Conservation (phyloP, 169 alveolate species). For the Plasmodium knowlesi region DNA sequence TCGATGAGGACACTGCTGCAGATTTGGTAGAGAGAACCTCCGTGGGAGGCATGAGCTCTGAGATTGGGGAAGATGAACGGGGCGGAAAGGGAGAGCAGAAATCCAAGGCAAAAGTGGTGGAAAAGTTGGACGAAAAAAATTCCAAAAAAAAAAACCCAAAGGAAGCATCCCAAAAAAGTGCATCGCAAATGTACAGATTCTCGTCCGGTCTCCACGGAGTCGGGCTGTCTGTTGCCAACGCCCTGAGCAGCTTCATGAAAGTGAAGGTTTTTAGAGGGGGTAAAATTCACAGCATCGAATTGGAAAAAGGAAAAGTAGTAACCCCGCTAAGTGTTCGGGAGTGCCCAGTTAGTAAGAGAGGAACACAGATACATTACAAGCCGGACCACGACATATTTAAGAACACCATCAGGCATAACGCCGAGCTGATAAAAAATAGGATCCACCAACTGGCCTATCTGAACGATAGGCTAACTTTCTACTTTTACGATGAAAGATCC, state of each 20-base stretch:
- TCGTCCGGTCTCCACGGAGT: constrained; percentile 91
- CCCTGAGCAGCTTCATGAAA: constrained; percentile 80
- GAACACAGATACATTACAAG: constrained; percentile 73
- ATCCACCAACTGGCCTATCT: constrained; percentile 73
- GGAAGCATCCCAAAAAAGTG: neutral
- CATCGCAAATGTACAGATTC: constrained; percentile 76
- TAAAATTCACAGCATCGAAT: constrained; percentile 77
- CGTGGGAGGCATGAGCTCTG: neutral
- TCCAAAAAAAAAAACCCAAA: constrained; percentile 28
- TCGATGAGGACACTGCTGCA: constrained; percentile 54
- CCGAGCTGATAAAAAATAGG: constrained; percentile 53
- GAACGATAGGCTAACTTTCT: constrained; percentile 52
- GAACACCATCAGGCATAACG: constrained; percentile 39
- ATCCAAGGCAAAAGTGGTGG: neutral
- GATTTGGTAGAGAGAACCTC: neutral
- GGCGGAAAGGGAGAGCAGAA: neutral
- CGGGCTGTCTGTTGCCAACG: constrained; percentile 88
- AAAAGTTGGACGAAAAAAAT: constrained; percentile 5
- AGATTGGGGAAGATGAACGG: neutral
- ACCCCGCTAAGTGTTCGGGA: constrained; percentile 56
- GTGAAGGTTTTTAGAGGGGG: constrained; percentile 83
- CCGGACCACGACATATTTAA: constrained; percentile 73
- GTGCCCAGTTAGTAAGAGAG: constrained; percentile 41
- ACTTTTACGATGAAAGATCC: constrained; percentile 68
- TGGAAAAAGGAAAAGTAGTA: constrained; percentile 79